Evolutionary conservation across 2,329 filamentous ascomycete genomes (phyloP).

Genomic region (Plectosphaerella sp.): DNA sequence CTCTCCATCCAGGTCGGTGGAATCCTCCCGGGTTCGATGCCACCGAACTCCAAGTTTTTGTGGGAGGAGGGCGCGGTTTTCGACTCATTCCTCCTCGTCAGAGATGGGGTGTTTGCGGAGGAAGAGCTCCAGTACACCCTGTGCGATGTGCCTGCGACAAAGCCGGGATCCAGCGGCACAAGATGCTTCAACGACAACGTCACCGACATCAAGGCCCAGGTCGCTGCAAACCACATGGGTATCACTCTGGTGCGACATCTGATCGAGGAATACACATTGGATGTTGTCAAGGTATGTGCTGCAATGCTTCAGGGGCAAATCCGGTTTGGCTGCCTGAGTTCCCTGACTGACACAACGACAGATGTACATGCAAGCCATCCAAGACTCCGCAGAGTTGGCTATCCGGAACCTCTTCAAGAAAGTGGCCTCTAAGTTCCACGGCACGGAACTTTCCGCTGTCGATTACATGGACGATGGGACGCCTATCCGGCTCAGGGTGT

Average conservation of each 20-base stretch:
- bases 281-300: constrained; percentile 55
- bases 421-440: constrained; percentile 65
- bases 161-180: constrained; percentile 73
- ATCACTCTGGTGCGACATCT: constrained; percentile 68
- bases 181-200: constrained; percentile 78
- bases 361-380: constrained; percentile 80
- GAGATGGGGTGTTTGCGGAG: constrained; percentile 74
- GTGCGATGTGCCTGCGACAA: constrained; percentile 67
- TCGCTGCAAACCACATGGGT: constrained; percentile 82
- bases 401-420: constrained; percentile 70
- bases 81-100: constrained; percentile 67
- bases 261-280: constrained; percentile 68
- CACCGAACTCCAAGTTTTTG: constrained; percentile 64
- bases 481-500: constrained; percentile 70
- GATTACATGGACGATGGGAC: constrained; percentile 88
- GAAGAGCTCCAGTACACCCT: constrained; percentile 68
- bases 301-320: constrained; percentile 26
- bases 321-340: no score
- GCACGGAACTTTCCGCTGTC: constrained; percentile 65
- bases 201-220: constrained; percentile 81
- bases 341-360: constrained; percentile 28
- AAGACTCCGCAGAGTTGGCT: constrained; percentile 72
- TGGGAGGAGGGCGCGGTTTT: constrained; percentile 63
- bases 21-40: constrained; percentile 79
- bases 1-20: constrained; percentile 52